Base-by-base conservation (phyloP, 225 moss, liverwort and hornwort genomes). In the Polytrichum formosum region DNA sequence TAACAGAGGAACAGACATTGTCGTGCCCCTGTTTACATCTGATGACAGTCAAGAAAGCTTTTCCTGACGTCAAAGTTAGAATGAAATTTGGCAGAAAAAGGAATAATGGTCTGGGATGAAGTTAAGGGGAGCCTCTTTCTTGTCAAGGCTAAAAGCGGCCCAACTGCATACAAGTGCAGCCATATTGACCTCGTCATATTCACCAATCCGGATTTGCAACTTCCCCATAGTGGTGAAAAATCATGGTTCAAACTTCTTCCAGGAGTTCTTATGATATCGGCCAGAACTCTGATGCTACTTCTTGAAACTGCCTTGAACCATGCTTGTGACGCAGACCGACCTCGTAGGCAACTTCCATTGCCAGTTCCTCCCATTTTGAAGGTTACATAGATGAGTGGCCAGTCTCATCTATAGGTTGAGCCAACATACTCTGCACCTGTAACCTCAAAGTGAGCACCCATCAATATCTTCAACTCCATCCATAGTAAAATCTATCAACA, bases 81-180 rank as follows among this genome's bases (percentile, higher is more conserved):
- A 59, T 59, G 59, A 59, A 59, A 59, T 59, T n/a, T 46, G 58
- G 59, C 59, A 59, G 23, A 59, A n/a, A 59, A 59, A 59, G 59
- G 59, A 21, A 23, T n/a, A 59, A 20, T 59, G 59, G 59, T 59
- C 59, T 59, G 59, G 59, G 59, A 20, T 59, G 59, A 59, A 23
- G 23, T 20, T 59, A 21, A 23, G 23, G 23, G 59, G 9, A 59
- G 21, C 21, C 59, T 59, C 59, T 59, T 59, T 59, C 59, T 59
- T 6, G 59, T 23, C 59, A 23, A 59, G 23, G 59, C 59, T 59
- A 23, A 59, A 59, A 59, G 58, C 23, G 2, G 58, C 58, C 58
- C 20, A 20, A 21, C 8, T 23, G 58, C 58, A 59, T 59, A 6
- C 21, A 59, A 59, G 59, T 59, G 21, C 59, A 59, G 59, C 59